Evolutionary conservation across 2,329 filamentous ascomycete species (phyloP).

Genomic region (Basipetospora chlamydospora): DNA sequence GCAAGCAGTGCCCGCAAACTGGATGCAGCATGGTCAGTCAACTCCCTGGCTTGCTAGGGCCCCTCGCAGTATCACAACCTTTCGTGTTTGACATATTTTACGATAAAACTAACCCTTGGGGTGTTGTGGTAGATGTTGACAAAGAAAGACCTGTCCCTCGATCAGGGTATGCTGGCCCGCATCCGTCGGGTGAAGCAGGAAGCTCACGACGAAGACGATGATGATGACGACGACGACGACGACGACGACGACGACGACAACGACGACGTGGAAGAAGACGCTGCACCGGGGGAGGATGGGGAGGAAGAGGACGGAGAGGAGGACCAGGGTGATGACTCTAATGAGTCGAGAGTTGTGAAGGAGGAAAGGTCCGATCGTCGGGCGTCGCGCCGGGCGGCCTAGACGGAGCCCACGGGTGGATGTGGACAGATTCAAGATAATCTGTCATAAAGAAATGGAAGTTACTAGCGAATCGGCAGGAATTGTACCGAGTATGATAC

Average conservation of each 20-base stretch:
- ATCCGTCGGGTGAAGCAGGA: conserved; percentile 1
- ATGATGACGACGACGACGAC: not conserved
- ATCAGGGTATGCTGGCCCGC: conserved; percentile 2
- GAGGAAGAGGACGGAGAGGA: not conserved
- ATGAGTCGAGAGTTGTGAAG: not conserved
- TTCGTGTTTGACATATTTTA: too few relatives aligned
- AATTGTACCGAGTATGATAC: too few relatives aligned
- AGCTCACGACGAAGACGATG: not conserved
- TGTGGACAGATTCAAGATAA: too few relatives aligned
- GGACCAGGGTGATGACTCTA: conserved; percentile 1
- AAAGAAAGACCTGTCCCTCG: conserved; percentile 1
- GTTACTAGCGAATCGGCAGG: too few relatives aligned
- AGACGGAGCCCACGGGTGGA: not conserved
- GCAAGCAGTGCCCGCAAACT: conserved; percentile 45
- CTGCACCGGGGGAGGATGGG: too few relatives aligned
- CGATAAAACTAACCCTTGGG: too few relatives aligned
- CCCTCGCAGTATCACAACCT: too few relatives aligned
- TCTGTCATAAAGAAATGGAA: too few relatives aligned
- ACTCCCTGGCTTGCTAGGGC: too few relatives aligned
- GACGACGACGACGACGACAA: not conserved
- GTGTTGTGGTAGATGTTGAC: conserved; percentile 1
- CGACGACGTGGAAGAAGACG: not conserved
- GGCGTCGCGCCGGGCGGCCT: too few relatives aligned
- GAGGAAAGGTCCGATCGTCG: too few relatives aligned
- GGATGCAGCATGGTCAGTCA: conserved; percentile 21